Evolutionary conservation across 768 basidiomycete species (phyloP).

Genomic region (Termitomyces sp.): DNA sequence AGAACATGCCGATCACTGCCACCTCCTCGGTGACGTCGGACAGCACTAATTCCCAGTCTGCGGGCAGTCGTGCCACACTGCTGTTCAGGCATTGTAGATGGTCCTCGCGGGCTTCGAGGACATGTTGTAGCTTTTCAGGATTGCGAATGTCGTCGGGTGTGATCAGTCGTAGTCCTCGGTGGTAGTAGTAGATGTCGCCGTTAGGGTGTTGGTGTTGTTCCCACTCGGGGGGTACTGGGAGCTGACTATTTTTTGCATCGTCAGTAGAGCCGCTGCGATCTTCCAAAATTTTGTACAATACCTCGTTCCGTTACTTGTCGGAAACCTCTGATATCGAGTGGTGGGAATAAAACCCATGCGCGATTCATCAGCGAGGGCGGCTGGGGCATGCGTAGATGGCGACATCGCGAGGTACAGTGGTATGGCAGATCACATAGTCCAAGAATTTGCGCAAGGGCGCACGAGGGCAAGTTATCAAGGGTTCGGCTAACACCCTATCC

Average conservation of each 20-base stretch:
- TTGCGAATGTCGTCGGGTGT: slow-evolving; percentile 35
- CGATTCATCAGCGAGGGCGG: slow-evolving; percentile 4
- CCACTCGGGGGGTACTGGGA: slow-evolving; percentile 23
- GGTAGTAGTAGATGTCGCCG: slow-evolving; percentile 39
- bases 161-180: slow-evolving; percentile 26
- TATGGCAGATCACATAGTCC: slow-evolving; percentile 8
- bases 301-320: slow-evolving; percentile 9
- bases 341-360: slow-evolving; percentile 15
- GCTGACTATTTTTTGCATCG: not conserved
- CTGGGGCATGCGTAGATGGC: not conserved
- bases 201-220: slow-evolving; percentile 33
- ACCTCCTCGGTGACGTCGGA: slow-evolving; percentile 28
- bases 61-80: slow-evolving; percentile 23
- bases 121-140: slow-evolving; percentile 23
- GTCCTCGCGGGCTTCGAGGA: slow-evolving; percentile 30
- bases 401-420: slow-evolving; percentile 9
- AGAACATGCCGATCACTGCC: slow-evolving; percentile 33
- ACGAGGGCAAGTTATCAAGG: slow-evolving; percentile 13
- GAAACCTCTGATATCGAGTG: slow-evolving; percentile 14
- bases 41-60: slow-evolving; percentile 35
- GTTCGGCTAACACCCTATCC: slow-evolving; percentile 17
- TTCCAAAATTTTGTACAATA: not conserved
- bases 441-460: slow-evolving; percentile 1
- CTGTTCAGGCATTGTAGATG: slow-evolving; percentile 28
- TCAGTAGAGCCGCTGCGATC: not conserved